A percentile compares a stretch with the other conserved stretches of the same genome.
phyloP scores from a whole-genome alignment of 495 filamentous ascomycete genomes.

The Tricharina praecox region DNA sequence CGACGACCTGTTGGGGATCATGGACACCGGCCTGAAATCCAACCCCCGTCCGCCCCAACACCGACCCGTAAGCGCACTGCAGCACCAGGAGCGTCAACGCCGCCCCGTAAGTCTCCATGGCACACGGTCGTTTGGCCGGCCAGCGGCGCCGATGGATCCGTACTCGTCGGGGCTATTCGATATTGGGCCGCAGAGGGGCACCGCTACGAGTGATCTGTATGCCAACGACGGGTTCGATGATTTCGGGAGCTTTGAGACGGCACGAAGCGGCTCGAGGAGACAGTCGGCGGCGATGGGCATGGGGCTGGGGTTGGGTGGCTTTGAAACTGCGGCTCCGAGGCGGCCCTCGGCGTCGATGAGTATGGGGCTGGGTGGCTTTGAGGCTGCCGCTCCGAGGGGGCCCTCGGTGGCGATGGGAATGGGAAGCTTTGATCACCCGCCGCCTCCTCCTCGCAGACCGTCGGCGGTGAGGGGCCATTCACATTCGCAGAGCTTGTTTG shows the following conservation, averaged over 20 bases:
- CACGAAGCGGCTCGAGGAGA: no score
- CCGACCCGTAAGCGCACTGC: not conserved
- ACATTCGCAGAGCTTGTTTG: not conserved
- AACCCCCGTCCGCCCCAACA: not conserved
- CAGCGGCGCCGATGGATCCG: not conserved
- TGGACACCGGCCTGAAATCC: constrained; percentile 1
- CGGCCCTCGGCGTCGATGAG: no score
- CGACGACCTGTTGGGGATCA: constrained; percentile 21
- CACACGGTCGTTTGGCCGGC: not conserved
- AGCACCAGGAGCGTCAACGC: constrained; percentile 3
- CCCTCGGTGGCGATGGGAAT: no score
- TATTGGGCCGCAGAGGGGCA: not conserved
- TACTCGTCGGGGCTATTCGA: not conserved
- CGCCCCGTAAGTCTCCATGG: constrained; percentile 17
- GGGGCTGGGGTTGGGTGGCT: no score
- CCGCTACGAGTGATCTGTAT: constrained; percentile 1
- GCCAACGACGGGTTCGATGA: not conserved
- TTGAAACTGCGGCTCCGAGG: no score
- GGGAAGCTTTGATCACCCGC: not conserved
- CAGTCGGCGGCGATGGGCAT: no score
- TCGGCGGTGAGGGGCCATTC: not conserved
- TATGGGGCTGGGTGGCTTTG: no score
- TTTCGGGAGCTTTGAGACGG: not conserved
- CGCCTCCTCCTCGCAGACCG: not conserved
- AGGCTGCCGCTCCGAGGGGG: no score